Base-by-base conservation (phyloP, 441 rosid genomes). In the Erodium chrysanthum region DNA sequence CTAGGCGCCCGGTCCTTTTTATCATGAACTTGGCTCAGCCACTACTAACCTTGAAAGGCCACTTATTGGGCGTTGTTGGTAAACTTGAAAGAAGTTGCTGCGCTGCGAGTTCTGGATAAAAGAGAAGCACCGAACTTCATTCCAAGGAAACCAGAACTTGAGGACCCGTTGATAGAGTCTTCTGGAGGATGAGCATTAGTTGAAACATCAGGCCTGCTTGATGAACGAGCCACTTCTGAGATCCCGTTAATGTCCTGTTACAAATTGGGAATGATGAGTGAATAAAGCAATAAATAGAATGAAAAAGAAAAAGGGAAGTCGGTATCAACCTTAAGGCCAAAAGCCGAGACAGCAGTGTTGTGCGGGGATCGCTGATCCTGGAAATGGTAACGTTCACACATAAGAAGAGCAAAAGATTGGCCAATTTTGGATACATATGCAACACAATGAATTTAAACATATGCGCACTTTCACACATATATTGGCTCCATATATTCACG, bases 61-160 rank as follows among this genome's bases (percentile, higher is more conserved):
- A 1, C 1, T 50, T 8, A 50, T 4, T 5, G 3, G 1, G 23
- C 60, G 6, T 17, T 52, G 60, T 10, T 22, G 6, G 31, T 59
- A 0, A 25, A 25, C 22, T 14, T 48, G 44, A 88, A 78, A 9
- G 86, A 65, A 67, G 61, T 82, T 62, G 84, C 66, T 60, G 78
- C 83, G 64, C 88, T 84, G 69, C 73, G 77, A 0, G 83, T 79
- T 77, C 95, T 88, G 20, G 37, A 58, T 37, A 92, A 72, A 66
- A 84, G 75, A 22, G 85, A 56, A 18, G 78, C 66, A 12, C 48
- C 48, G 48, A 40, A 40, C 11, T 66, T 71, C 50, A 35, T 58
- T 64, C 88, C 66, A 35, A 72, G 15, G 31, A 76, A 29, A 22
- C 83, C 74, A 37, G 74, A 73, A 71, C 84, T 69, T 9, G 85